Conservation (phyloP, 306 rosid species). For the Cercis canadensis region DNA sequence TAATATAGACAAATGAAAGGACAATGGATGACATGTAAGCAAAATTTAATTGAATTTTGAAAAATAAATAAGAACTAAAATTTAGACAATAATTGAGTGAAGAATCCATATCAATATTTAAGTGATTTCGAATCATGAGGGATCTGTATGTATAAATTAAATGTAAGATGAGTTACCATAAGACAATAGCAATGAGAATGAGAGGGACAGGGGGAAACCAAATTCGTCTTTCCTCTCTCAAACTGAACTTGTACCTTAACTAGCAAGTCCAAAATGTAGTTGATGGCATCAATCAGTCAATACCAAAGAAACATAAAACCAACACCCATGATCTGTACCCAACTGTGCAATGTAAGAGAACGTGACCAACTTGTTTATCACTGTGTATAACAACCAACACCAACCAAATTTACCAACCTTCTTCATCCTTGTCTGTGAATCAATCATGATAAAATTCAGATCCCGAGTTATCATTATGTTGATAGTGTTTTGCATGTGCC, state of each 20-base stretch:
- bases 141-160: too few relatives aligned
- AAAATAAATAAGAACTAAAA: conserved; percentile 6
- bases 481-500: conserved; percentile 5
- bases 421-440: too few relatives aligned
- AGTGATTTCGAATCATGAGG: conserved; percentile 3
- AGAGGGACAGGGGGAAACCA: not conserved
- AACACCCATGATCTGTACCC: too few relatives aligned
- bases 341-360: not conserved
- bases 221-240: not conserved
- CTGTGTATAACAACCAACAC: too few relatives aligned
- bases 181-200: too few relatives aligned
- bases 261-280: conserved; percentile 21
- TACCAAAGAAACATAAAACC: not conserved
- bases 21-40: not conserved
- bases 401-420: too few relatives aligned
- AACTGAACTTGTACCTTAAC: conserved; percentile 1
- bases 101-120: conserved; percentile 9
- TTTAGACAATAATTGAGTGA: conserved; percentile 3
- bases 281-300: conserved; percentile 7
- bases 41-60: not conserved
- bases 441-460: not conserved
- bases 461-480: conserved; percentile 26
- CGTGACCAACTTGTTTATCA: too few relatives aligned
- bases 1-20: conserved; percentile 10
- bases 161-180: too few relatives aligned